Evolutionary conservation across 768 basidiomycete genomes (phyloP).

Genomic region (Panellus pusillus): DNA sequence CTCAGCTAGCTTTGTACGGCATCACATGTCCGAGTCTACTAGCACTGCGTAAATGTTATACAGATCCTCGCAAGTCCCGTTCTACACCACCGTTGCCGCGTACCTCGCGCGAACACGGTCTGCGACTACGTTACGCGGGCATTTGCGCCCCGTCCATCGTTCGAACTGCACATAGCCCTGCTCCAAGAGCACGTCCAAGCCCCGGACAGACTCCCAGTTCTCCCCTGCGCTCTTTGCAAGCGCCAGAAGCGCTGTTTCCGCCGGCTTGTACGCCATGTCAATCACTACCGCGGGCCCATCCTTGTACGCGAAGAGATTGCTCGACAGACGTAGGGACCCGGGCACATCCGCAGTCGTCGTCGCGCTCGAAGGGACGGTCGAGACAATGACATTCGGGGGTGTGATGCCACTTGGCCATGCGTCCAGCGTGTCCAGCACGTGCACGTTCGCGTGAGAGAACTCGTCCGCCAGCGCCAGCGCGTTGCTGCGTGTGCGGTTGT

Average conservation of each 20-base stretch:
- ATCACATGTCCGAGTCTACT: neutral
- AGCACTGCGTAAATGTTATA: neutral
- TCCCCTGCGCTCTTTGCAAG: slow-evolving; percentile 54
- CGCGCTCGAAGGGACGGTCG: slow-evolving; percentile 81
- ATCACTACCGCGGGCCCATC: slow-evolving; percentile 65
- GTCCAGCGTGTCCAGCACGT: slow-evolving; percentile 59
- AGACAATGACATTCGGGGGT: slow-evolving; percentile 75
- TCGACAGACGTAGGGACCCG: slow-evolving; percentile 51
- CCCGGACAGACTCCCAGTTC: slow-evolving; percentile 73
- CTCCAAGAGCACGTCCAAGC: slow-evolving; percentile 83
- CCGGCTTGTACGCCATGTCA: slow-evolving; percentile 94
- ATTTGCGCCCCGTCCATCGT: slow-evolving; percentile 72
- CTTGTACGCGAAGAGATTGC: slow-evolving; percentile 53
- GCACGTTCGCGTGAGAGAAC: slow-evolving; percentile 67
- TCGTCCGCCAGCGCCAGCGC: slow-evolving; percentile 66
- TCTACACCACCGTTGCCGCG: slow-evolving; percentile 11
- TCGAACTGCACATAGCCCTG: slow-evolving; percentile 88
- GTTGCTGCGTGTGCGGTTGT: slow-evolving; percentile 78
- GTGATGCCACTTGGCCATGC: slow-evolving; percentile 44
- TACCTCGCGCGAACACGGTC: slow-evolving; percentile 52
- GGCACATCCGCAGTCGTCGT: slow-evolving; percentile 36
- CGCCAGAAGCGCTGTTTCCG: slow-evolving; percentile 74
- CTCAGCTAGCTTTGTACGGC: neutral
- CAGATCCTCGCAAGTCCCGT: neutral
- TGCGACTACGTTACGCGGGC: slow-evolving; percentile 50